A percentile compares a stretch with the other conserved stretches of the same genome.
These are phyloP conservation scores for Cairneyella variabilis DNA, from an alignment of 495 filamentous ascomycete species.

Conservation along the genomic window DNA sequence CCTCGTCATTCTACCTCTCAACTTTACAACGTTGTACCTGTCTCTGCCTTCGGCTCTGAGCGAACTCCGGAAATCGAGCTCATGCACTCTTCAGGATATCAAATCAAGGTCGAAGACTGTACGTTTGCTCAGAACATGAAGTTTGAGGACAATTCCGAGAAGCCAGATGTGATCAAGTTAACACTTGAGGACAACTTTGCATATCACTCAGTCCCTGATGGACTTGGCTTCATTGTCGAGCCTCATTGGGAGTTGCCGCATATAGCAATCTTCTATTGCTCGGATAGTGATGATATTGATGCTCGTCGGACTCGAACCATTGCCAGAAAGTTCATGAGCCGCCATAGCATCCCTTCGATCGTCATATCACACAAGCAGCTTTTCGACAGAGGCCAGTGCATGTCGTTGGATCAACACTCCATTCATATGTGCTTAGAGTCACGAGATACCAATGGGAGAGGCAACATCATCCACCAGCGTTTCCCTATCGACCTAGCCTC, in stretches of 20 bases:
- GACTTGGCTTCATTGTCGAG: constrained; percentile 28
- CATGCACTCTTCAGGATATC: constrained; percentile 61
- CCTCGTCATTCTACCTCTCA: constrained; percentile 38
- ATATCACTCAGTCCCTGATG: constrained; percentile 24
- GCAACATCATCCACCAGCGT: constrained; percentile 49
- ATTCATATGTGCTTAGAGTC: constrained; percentile 71
- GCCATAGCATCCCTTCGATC: constrained; percentile 63
- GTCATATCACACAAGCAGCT: constrained; percentile 60
- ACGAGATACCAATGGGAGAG: constrained; percentile 44
- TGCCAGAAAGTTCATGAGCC: constrained; percentile 59
- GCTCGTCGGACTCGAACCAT: constrained; percentile 47
- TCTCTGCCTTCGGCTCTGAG: constrained; percentile 64
- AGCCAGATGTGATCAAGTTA: constrained; percentile 42
- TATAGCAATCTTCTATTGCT: constrained; percentile 65
- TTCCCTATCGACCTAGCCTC: constrained; percentile 70
- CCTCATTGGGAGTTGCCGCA: constrained; percentile 66
- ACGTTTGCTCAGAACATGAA: constrained; percentile 45
- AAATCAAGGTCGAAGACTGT: constrained; percentile 73
- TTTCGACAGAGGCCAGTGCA: constrained; percentile 16
- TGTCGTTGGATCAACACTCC: constrained; percentile 30
- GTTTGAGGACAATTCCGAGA: constrained; percentile 28
- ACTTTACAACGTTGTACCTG: constrained; percentile 68
- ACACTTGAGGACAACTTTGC: constrained; percentile 54
- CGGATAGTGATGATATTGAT: constrained; percentile 46
- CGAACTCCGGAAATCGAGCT: constrained; percentile 68